These are phyloP conservation scores for Corylus avellana DNA, from an alignment of 306 rosid species.

Conservation along the genomic window DNA sequence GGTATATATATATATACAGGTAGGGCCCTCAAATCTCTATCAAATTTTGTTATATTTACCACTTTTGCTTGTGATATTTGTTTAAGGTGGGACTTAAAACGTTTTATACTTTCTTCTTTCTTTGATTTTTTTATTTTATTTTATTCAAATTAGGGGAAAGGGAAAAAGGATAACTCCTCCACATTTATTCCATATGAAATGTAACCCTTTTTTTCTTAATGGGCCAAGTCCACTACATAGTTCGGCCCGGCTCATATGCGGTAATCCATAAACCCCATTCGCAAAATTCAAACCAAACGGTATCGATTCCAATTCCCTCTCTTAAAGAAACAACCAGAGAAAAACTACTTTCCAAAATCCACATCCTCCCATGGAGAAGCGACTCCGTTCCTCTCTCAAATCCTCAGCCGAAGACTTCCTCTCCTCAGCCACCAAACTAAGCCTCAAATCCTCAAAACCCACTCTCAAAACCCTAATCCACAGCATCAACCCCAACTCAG, in stretches of 20 bases:
- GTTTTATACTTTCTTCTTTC: no score
- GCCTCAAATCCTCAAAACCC: constrained; percentile 64
- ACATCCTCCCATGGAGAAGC: constrained; percentile 57
- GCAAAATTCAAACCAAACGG: constrained; percentile 8
- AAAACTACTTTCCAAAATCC: not conserved
- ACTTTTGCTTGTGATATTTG: no score
- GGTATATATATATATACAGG: not conserved
- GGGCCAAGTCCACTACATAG: not conserved
- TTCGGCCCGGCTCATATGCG: not conserved
- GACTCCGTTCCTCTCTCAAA: constrained; percentile 64
- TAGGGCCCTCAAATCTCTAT: no score
- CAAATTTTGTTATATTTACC: no score
- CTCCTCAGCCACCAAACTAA: constrained; percentile 43
- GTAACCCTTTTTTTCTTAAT: no score
- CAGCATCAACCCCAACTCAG: constrained; percentile 54
- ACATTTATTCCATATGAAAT: no score
- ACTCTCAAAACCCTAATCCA: constrained; percentile 73
- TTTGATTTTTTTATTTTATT: no score
- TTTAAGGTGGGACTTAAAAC: no score
- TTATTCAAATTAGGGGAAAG: no score
- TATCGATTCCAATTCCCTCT: not conserved
- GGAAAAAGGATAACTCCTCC: no score
- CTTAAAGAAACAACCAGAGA: not conserved
- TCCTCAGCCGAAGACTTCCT: constrained; percentile 69
- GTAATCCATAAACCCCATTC: not conserved